Base-by-base conservation (phyloP, 2,329 filamentous ascomycete species). In the Helminthosporium solani region DNA sequence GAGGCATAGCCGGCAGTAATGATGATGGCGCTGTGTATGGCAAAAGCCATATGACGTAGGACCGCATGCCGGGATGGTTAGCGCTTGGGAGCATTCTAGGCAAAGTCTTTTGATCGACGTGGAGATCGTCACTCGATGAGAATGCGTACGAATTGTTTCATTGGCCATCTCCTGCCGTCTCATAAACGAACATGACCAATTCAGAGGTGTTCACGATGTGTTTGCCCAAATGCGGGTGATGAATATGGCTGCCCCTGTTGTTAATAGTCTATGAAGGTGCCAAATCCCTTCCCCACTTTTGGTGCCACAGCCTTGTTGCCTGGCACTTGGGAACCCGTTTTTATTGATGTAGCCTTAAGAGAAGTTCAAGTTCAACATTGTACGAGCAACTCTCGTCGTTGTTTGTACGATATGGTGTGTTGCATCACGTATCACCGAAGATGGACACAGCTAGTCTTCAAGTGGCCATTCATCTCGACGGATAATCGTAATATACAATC, bases 41-140 rank as follows among this genome's bases (percentile, higher is more conserved):
- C 41, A 40, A 12, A 20, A 38, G 20, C 45, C 43, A n/a, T 20
- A 61, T 67, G 64, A 67, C 58, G 59, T 66, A 62, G 66, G 23
- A 33, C 30, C 47, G 33, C 34, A 44, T 35, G 35, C 39, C 28
- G 28, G 28, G 28, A 14, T 31, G 9, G 14, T 37, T 34, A 25
- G 46, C 39, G 36, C 34, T 43, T 36, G 35, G 47, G 39, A n/a
- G 33, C 20, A 38, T n/a, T 48, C 47, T 49, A 15, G 51, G 44
- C 18, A 25, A 46, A 43, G 34, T 18, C 23, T 36, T 12, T 33
- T 43, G 44, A 47, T 46, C 50, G 41, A 40, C 33, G 38, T 47
- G 40, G 44, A 49, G 50, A 51, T 59, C 41, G 33, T 18, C 9
- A 31, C 28, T 31, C 9, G 4, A 31, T 31, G 7, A n/a, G 14